Evolutionary conservation across 1,284 basidiomycete genomes (phyloP).

Genomic region (Lignosus rhinocerotis): DNA sequence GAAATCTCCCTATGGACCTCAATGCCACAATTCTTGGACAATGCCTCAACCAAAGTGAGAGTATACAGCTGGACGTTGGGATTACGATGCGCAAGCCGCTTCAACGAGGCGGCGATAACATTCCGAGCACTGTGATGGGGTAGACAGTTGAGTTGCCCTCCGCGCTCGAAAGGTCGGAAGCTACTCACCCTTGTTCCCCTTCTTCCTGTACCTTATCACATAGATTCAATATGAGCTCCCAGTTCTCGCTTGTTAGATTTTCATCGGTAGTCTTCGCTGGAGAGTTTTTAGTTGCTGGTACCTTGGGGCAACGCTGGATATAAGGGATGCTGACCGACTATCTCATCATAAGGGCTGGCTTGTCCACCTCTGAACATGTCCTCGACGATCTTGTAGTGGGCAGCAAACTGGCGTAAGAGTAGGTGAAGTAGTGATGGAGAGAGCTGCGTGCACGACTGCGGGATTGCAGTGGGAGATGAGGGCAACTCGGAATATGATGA

Average conservation of each 20-base stretch:
- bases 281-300: conserved; percentile 7
- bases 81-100: conserved; percentile 90
- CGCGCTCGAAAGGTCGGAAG: neutral
- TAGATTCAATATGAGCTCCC: conserved; percentile 93
- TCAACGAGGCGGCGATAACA: conserved; percentile 84
- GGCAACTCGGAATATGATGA: conserved; percentile 1
- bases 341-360: conserved; percentile 88
- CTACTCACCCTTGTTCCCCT: conserved; percentile 73
- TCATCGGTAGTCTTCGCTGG: conserved; percentile 93
- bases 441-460: conserved; percentile 23
- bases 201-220: conserved; percentile 96
- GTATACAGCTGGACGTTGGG: conserved; percentile 97
- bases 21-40: conserved; percentile 90
- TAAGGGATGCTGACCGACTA: conserved; percentile 70
- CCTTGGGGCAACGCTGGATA: neutral
- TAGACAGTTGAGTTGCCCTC: neutral
- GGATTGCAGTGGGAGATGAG: conserved; percentile 6
- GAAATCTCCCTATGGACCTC: conserved; percentile 87
- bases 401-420: neutral
- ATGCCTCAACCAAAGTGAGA: conserved; percentile 82
- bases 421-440: conserved; percentile 11
- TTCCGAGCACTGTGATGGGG: conserved; percentile 70
- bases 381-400: neutral
- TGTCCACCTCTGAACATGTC: conserved; percentile 68
- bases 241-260: conserved; percentile 92